These are phyloP conservation scores for Pseudozyma sp. DNA, from an alignment of 1,284 basidiomycete species.

Conservation along the genomic window DNA sequence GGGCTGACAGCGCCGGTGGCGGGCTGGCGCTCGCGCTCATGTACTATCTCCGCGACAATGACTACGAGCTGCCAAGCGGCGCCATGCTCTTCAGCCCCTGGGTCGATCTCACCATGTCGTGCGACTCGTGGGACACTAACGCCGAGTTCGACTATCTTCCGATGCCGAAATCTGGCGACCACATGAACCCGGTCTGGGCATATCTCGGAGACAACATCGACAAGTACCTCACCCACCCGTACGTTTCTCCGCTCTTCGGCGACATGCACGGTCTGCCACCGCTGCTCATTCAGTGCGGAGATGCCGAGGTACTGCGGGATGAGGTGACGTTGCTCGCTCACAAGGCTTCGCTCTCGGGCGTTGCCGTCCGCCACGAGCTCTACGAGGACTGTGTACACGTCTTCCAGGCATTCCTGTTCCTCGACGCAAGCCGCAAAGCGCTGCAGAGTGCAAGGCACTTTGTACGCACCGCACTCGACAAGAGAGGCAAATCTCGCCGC, in stretches of 20 bases:
- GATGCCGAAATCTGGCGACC: conserved; percentile 76
- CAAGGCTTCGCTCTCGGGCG: conserved; percentile 88
- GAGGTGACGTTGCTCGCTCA: conserved; percentile 92
- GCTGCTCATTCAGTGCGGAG: conserved; percentile 90
- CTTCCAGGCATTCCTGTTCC: conserved; percentile 68
- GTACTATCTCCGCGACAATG: conserved; percentile 80
- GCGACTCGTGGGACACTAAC: conserved; percentile 96
- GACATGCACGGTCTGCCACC: conserved; percentile 88
- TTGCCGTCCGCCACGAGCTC: conserved; percentile 87
- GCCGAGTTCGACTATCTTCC: conserved; percentile 73
- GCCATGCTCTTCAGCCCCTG: conserved; percentile 67
- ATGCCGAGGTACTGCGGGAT: conserved; percentile 91
- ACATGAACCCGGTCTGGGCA: conserved; percentile 90
- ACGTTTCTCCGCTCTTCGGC: conserved; percentile 86
- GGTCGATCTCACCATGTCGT: conserved; percentile 88
- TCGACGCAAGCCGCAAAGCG: conserved; percentile 68
- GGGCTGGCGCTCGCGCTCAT: conserved; percentile 85
- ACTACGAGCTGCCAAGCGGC: conserved; percentile 62
- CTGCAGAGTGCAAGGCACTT: conserved; percentile 67
- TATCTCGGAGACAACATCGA: conserved; percentile 87
- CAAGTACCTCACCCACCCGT: conserved; percentile 91
- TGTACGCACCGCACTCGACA: conserved; percentile 67
- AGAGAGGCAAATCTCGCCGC: conserved; percentile 50
- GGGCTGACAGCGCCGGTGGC: conserved; percentile 89
- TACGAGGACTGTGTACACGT: conserved; percentile 83